Base-by-base conservation (phyloP, 345 rosid genomes). In the Salix dunnii region DNA sequence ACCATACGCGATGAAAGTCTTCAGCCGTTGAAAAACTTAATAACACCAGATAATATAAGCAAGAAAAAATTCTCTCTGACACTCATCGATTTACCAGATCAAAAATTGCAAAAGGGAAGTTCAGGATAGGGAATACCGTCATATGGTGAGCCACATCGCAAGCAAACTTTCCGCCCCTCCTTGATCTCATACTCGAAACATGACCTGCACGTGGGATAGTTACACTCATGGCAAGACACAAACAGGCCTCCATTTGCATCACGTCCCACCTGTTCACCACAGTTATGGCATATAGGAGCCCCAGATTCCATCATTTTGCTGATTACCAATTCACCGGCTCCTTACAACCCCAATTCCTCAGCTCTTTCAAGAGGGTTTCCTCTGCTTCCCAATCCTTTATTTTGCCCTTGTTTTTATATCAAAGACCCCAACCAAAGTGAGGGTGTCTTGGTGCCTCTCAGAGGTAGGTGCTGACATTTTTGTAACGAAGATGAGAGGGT, bases 141-240 rank as follows among this genome's bases (percentile, higher is more conserved):
- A 40, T 83, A 96, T 2, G 94, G 94, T 53, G 87, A 83, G 71
- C 87, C 92, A 74, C 99, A 92, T 35, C 96, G 91, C 87, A 92
- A 77, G 83, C 99, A 96, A 40, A 73, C 88, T 83, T 86, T 87
- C 72, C 94, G 85, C 40, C 93, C 98, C 70, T 93, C 97, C 78
- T 91, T 93, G 85, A 90, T 74, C 83, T 96, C 97, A 72, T 88
- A 89, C 68, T 93, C 93, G 53, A 93, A 85, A 72, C 99, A 96
- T 60, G 91, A 85, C 87, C 87, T 91, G 88, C 99, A 93, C 83
- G 93, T 83, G n/a, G 96, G 94, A 86, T 90, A 93, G 53, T 81
- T 88, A 78, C 99, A 93, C 74, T 93, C 96, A 66, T 88, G 92
- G 79, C 98, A 96, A 80, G 91, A 94, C 33, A 91, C 89, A 72